phyloP scores from a whole-genome alignment of 345 rosid genomes.

The Sonneratia alba region DNA sequence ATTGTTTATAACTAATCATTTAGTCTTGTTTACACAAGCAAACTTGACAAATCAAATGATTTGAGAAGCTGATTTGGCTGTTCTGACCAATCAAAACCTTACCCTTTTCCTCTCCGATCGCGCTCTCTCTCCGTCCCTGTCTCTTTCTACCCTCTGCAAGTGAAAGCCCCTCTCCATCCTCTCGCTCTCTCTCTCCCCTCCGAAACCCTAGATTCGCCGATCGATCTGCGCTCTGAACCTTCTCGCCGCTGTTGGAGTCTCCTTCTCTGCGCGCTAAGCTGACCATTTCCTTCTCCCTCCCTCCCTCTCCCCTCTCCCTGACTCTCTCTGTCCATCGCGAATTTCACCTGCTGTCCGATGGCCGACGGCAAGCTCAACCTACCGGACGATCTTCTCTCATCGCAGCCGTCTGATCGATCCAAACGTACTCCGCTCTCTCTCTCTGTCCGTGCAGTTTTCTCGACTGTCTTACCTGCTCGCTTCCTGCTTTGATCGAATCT shows the following conservation, averaged over 20 bases:
- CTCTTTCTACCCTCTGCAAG: background rate
- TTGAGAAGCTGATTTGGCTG: constrained; percentile 16
- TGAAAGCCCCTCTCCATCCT: background rate
- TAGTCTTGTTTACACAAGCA: background rate
- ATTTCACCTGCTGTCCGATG: constrained; percentile 28
- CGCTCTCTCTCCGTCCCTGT: constrained; percentile 12
- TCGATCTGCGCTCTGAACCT: constrained; percentile 3
- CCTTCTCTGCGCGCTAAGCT: background rate
- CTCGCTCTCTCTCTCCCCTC: constrained; percentile 13
- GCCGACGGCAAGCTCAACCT: constrained; percentile 74
- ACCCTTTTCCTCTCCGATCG: constrained; percentile 1
- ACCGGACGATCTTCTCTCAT: constrained; percentile 64
- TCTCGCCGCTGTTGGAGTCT: constrained; percentile 5
- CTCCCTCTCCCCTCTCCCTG: constrained; percentile 6
- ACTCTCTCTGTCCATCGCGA: background rate
- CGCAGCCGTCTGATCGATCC: constrained; percentile 51
- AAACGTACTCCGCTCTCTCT: constrained; percentile 31
- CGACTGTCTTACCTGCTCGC: background rate
- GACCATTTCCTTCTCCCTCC: constrained; percentile 8
- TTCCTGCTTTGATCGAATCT: background rate
- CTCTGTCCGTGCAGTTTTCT: background rate
- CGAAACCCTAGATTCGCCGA: constrained; percentile 20
- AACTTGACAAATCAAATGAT: background rate
- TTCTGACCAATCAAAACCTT: constrained; percentile 35
- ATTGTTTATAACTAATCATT: too few relatives aligned